Evolutionary conservation across 192 early-diverging fungal genomes (phyloP).

Genomic region (Pilobolus umbonatus): DNA sequence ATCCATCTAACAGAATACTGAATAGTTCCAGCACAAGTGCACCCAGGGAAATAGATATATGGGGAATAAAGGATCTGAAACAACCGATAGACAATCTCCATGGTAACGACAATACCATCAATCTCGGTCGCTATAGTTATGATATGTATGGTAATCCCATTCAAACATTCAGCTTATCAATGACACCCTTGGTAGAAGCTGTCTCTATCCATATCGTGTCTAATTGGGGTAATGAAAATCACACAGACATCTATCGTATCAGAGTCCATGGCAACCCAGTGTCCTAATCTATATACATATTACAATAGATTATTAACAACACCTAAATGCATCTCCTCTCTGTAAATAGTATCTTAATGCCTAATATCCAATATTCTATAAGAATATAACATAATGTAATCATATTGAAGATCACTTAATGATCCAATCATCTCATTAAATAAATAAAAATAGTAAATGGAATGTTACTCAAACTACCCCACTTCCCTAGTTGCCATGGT

Average conservation of each 20-base stretch:
- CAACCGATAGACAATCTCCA: too few relatives aligned
- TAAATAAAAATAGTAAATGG: too few relatives aligned
- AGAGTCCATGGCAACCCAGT: slow-evolving; percentile 53
- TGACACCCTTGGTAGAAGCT: background rate
- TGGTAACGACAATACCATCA: background rate
- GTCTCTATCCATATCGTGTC: slow-evolving; percentile 30
- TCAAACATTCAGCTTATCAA: background rate
- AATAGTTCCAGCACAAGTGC: background rate
- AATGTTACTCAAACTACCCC: too few relatives aligned
- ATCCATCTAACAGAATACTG: slow-evolving; percentile 37
- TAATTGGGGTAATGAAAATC: slow-evolving; percentile 68
- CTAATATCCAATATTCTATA: too few relatives aligned
- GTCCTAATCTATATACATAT: background rate
- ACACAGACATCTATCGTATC: slow-evolving; percentile 72
- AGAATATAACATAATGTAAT: too few relatives aligned
- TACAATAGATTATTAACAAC: too few relatives aligned
- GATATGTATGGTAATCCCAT: background rate
- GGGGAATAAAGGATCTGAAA: background rate
- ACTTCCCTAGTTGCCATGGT: too few relatives aligned
- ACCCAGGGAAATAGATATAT: background rate
- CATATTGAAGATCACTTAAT: too few relatives aligned
- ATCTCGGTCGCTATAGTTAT: background rate
- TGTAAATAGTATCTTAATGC: too few relatives aligned
- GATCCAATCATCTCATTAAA: too few relatives aligned
- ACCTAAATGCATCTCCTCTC: too few relatives aligned